Evolutionary conservation across 768 basidiomycete genomes (phyloP), one percentile per base, ranked within the genome.

Genomic region (Leccinellum rugosiceps): DNA sequence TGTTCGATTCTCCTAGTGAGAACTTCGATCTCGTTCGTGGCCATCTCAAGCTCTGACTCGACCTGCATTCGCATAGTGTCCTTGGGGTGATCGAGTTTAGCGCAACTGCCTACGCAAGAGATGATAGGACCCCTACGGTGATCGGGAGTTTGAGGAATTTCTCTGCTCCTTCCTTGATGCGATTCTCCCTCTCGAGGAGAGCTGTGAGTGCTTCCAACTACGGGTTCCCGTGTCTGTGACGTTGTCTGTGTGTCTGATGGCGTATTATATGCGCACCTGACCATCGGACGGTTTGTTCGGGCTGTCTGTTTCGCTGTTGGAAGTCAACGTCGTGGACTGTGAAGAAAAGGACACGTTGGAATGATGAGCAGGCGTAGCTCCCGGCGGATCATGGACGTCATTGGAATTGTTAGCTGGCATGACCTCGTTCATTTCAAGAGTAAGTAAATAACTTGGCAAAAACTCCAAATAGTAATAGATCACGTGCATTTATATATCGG

Each of bases 111-210:
- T 26, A 57, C 38, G 58, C 44, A n/a, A 56, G 50, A 50, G 55
- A 57, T 26, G 21, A 53, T 25, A 10, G 34, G 43, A 15, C 11
- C 19, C 70, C 23, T 63, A 86, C 86, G 47, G 77, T 77, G 41
- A 85, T 66, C 31, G 79, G 74, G 74, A 90, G 86, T 63, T 85
- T 84, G 14, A 97, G 76, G 59, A 98, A 80, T 63, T 90, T 94
- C 76, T 95, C 92, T 1, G 94, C 94, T 11, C 94, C 94, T 71
- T 94, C 93, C 69, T 86, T 92, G 59, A 97, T 92, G 54, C 88
- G 80, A 59, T 83, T 84, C 74, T 94, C 88, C 58, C 90, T 79
- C 53, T 83, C 82, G 19, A 95, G 77, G 65, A 86, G 84, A 53
- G 78, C 80, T 50, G 83, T 82, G 19, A 97, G 77, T 6, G 78